phyloP scores from a whole-genome alignment of 306 rosid genomes.

The Vigna mungo region DNA sequence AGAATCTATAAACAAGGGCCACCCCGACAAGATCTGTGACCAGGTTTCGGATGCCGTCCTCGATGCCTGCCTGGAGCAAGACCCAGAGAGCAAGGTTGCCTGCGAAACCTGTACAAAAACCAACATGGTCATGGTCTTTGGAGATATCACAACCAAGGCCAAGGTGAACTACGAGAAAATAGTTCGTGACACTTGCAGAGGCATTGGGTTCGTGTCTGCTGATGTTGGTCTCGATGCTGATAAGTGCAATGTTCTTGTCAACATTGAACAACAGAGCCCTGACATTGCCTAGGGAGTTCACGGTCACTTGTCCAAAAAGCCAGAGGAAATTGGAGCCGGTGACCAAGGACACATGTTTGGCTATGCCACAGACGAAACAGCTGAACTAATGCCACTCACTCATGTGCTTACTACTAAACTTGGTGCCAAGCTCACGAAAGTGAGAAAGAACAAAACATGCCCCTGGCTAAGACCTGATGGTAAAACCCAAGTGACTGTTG shows the following conservation, averaged over 20 bases:
- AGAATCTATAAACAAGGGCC: slow-evolving; percentile 86
- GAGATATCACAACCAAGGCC: slow-evolving; percentile 84
- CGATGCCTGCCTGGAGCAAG: slow-evolving; percentile 82
- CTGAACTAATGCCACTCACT: slow-evolving; percentile 82
- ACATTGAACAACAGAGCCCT: slow-evolving; percentile 82
- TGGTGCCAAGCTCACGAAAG: slow-evolving; percentile 85
- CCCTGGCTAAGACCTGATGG: slow-evolving; percentile 89
- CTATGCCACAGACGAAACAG: slow-evolving; percentile 80
- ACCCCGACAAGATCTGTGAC: slow-evolving; percentile 86
- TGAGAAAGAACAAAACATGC: slow-evolving; percentile 76
- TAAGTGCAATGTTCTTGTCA: slow-evolving; percentile 81
- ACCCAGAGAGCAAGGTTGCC: slow-evolving; percentile 78
- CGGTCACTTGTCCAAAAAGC: slow-evolving; percentile 74
- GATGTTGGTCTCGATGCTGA: slow-evolving; percentile 87
- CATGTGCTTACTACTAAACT: slow-evolving; percentile 83
- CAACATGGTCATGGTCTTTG: slow-evolving; percentile 92
- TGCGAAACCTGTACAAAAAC: slow-evolving; percentile 92
- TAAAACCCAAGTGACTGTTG: slow-evolving; percentile 86
- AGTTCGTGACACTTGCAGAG: slow-evolving; percentile 80
- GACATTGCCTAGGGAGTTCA: slow-evolving; percentile 87
- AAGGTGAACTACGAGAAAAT: slow-evolving; percentile 80
- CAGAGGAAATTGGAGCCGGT: slow-evolving; percentile 88
- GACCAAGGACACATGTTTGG: slow-evolving; percentile 94
- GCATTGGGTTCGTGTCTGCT: slow-evolving; percentile 70
- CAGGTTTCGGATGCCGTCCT: slow-evolving; percentile 84